These are phyloP conservation scores for Tricladium varicosporioides DNA, from an alignment of 2,329 filamentous ascomycete genomes.

Conservation along the genomic window DNA sequence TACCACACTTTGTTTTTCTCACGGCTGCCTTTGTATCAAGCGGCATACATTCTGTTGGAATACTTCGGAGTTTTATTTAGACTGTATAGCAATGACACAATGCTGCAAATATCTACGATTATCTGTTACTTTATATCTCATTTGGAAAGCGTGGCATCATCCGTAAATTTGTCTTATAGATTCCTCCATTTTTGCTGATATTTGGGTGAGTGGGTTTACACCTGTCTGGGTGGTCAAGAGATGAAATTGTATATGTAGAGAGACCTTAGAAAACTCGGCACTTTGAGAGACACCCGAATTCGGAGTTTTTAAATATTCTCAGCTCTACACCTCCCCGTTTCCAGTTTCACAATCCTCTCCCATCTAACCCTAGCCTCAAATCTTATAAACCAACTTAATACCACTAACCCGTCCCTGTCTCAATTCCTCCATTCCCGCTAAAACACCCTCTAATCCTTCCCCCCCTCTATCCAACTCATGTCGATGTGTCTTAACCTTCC, in stretches of 20 bases:
- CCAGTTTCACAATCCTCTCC: background rate
- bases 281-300: too few species aligned
- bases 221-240: too few species aligned
- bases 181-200: too few species aligned
- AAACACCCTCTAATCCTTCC: slow-evolving; percentile 30
- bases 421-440: slow-evolving; percentile 29
- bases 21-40: background rate
- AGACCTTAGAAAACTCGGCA: too few species aligned
- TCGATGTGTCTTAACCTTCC: slow-evolving; percentile 38
- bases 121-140: background rate
- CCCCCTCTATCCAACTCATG: slow-evolving; percentile 1
- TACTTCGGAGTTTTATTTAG: background rate
- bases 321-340: background rate
- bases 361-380: background rate
- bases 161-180: too few species aligned
- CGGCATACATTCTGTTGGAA: background rate
- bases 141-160: background rate
- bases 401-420: slow-evolving; percentile 37
- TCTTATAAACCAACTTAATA: slow-evolving; percentile 44
- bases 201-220: too few species aligned
- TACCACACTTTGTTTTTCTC: slow-evolving; percentile 26
- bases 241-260: too few species aligned
- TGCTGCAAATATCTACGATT: background rate
- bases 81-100: slow-evolving; percentile 5
- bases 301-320: too few species aligned